These are phyloP conservation scores for Tremella yokohamensis DNA, from an alignment of 768 basidiomycete genomes.

Conservation along the genomic window DNA sequence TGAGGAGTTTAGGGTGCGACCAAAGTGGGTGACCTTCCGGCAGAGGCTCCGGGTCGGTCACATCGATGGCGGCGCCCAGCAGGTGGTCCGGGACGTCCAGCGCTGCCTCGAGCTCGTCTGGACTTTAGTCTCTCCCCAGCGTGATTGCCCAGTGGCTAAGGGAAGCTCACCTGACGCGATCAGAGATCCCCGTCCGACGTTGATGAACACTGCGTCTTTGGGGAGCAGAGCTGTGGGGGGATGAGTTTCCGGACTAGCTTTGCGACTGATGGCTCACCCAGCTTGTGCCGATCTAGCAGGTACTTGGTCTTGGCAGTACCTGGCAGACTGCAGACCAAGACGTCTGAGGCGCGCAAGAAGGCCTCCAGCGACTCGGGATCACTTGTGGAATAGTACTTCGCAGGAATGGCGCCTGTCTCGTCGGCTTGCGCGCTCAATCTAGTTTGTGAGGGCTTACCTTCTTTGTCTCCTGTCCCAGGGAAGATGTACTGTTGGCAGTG, in stretches of 20 bases:
- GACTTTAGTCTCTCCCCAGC: neutral
- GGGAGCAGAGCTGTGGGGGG: constrained; percentile 36
- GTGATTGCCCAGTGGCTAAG: neutral
- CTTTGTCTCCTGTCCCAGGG: constrained; percentile 47
- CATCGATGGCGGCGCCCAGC: constrained; percentile 48
- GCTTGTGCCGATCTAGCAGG: constrained; percentile 33
- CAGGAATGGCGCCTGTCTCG: constrained; percentile 28
- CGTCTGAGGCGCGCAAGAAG: constrained; percentile 43
- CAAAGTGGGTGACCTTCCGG: constrained; percentile 47
- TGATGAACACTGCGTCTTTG: constrained; percentile 48
- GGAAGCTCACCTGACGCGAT: constrained; percentile 42
- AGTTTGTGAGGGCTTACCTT: constrained; percentile 16
- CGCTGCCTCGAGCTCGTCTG: constrained; percentile 35
- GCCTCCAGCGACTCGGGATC: constrained; percentile 30
- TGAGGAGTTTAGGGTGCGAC: constrained; percentile 47
- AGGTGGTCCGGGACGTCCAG: constrained; percentile 31
- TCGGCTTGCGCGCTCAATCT: no score
- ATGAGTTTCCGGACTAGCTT: no score
- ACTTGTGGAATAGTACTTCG: constrained; percentile 38
- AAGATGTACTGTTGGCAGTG: constrained; percentile 30
- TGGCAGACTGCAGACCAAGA: constrained; percentile 45
- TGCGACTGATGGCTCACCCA: constrained; percentile 9
- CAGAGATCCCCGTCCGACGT: constrained; percentile 51
- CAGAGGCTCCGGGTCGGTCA: constrained; percentile 53
- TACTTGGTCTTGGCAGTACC: constrained; percentile 35